Evolutionary conservation across 371 early-diverging fungal species (phyloP).

Genomic region (Mucor mucedo): DNA sequence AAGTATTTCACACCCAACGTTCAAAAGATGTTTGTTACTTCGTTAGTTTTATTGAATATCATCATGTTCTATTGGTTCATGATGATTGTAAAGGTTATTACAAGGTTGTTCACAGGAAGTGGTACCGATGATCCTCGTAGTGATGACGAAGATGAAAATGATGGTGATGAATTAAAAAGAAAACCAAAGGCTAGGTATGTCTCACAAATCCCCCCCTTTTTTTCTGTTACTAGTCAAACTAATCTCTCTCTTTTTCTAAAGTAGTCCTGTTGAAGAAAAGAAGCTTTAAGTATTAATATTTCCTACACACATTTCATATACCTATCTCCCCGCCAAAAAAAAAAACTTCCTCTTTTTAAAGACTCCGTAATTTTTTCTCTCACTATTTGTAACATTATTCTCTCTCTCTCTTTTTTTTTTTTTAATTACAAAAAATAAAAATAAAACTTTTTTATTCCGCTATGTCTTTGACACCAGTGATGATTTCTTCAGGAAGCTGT

Average conservation of each 20-base stretch:
- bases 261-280: too few relatives aligned
- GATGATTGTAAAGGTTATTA: conserved; percentile 66
- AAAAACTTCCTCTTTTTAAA: neutral
- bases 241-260: neutral
- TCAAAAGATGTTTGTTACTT: conserved; percentile 48
- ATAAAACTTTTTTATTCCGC: neutral
- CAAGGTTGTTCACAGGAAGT: conserved; percentile 58
- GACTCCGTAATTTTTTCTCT: too few relatives aligned
- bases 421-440: neutral
- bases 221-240: neutral
- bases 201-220: neutral
- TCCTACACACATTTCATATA: neutral
- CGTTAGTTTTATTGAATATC: conserved; percentile 61
- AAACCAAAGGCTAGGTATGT: conserved; percentile 12
- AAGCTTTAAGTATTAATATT: too few relatives aligned
- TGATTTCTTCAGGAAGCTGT: conserved; percentile 30
- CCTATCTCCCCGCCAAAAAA: neutral
- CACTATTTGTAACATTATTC: too few relatives aligned
- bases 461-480: conserved; percentile 23
- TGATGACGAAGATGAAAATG: conserved; percentile 50
- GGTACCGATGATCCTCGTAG: conserved; percentile 70
- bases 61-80: conserved; percentile 75
- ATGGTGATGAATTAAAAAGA: conserved; percentile 12
- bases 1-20: conserved; percentile 51
- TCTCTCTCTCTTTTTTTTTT: too few relatives aligned